phyloP scores from a whole-genome alignment of 2,329 filamentous ascomycete genomes.

The Basipetospora chlamydospora region DNA sequence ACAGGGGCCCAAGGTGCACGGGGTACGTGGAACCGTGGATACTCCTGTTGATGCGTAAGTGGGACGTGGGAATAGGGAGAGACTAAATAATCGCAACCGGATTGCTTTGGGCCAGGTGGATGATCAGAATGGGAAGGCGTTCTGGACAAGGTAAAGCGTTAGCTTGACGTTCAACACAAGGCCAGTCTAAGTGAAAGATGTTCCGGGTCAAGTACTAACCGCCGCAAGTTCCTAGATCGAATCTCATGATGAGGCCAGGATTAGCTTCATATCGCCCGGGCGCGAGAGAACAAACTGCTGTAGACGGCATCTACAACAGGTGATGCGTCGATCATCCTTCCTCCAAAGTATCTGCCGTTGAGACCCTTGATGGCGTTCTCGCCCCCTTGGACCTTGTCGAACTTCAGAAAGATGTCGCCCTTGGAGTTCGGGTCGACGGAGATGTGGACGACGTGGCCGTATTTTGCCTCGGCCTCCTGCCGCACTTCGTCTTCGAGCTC shows the following conservation, averaged over 20 bases:
- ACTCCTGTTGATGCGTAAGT: too few relatives aligned
- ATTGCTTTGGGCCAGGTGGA: too few relatives aligned
- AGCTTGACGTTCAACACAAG: too few relatives aligned
- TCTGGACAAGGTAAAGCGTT: too few relatives aligned
- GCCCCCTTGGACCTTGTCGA: conserved; percentile 86
- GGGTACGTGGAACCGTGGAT: too few relatives aligned
- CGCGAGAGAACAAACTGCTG: conserved; percentile 86
- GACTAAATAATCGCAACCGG: too few relatives aligned
- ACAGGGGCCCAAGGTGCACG: too few relatives aligned
- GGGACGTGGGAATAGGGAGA: too few relatives aligned
- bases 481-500: conserved; percentile 90
- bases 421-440: conserved; percentile 83
- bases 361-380: conserved; percentile 97
- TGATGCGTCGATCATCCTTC: conserved; percentile 80
- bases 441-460: conserved; percentile 96
- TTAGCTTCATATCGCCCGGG: conserved; percentile 63
- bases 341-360: conserved; percentile 92
- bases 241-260: conserved; percentile 28
- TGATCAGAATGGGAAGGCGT: too few relatives aligned
- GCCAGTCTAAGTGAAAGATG: background rate
- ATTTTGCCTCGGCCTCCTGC: conserved; percentile 84
- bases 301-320: conserved; percentile 98
- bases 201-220: background rate
- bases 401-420: conserved; percentile 97
- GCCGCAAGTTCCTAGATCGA: conserved; percentile 29